Percentiles rank a stretch among this genome's conserved stretches.
Evolutionary conservation across 1,284 basidiomycete species (phyloP).

Genomic region (Microbotryum lychnidis-dioicae): DNA sequence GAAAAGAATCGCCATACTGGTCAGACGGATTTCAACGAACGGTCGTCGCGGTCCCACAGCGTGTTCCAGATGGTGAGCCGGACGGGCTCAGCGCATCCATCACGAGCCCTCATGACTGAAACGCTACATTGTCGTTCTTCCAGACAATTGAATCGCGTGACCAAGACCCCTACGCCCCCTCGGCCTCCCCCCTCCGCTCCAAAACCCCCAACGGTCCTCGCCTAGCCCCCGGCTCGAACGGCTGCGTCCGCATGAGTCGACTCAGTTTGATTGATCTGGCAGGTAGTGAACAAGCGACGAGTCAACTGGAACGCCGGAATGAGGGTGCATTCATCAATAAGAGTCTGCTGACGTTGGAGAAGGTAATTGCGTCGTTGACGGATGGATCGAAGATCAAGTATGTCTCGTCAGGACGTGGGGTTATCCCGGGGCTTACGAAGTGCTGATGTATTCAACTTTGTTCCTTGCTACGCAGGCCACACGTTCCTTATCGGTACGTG

Average conservation of each 20-base stretch:
- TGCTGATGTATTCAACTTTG: background rate
- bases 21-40: conserved; percentile 93
- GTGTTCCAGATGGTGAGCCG: conserved; percentile 71
- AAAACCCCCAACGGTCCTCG: conserved; percentile 20
- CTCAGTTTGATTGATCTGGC: conserved; percentile 90
- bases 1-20: conserved; percentile 83
- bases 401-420: conserved; percentile 14
- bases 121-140: conserved; percentile 31
- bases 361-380: conserved; percentile 77
- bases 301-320: conserved; percentile 79
- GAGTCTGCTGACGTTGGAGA: conserved; percentile 77
- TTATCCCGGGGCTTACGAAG: no score
- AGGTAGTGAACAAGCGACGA: conserved; percentile 89
- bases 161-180: conserved; percentile 4
- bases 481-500: conserved; percentile 70
- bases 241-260: conserved; percentile 25
- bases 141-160: conserved; percentile 42
- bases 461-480: conserved; percentile 49
- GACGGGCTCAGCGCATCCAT: no score
- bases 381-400: conserved; percentile 73
- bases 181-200: background rate
- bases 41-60: conserved; percentile 84
- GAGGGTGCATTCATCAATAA: conserved; percentile 94
- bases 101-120: no score
- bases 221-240: conserved; percentile 12